Percentiles rank a stretch among this genome's conserved stretches.
Evolutionary conservation across 495 filamentous ascomycete genomes (phyloP).

Genomic region (Apiosordaria backusii): DNA sequence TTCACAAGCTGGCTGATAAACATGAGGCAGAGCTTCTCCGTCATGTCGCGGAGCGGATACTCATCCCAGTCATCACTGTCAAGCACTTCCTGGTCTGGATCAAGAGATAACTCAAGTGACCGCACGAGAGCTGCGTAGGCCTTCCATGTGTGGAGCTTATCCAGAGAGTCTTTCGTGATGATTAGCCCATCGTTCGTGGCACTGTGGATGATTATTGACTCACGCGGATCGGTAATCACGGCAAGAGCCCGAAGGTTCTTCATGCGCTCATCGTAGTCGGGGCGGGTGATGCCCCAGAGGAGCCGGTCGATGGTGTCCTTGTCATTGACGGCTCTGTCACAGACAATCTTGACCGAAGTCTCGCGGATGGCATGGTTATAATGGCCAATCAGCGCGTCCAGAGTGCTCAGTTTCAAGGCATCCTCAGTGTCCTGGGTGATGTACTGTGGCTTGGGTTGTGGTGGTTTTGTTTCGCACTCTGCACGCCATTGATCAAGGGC

Average conservation of each 20-base stretch:
- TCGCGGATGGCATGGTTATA: conserved; percentile 54
- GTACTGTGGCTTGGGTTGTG: conserved; percentile 53
- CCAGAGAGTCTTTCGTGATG: conserved; percentile 23
- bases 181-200: neutral
- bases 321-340: conserved; percentile 51
- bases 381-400: conserved; percentile 50
- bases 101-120: conserved; percentile 49
- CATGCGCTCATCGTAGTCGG: conserved; percentile 50
- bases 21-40: conserved; percentile 50
- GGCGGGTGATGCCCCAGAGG: conserved; percentile 49
- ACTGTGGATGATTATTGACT: conserved; percentile 8
- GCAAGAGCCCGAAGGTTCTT: conserved; percentile 46
- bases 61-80: conserved; percentile 49
- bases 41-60: conserved; percentile 49
- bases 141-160: conserved; percentile 38
- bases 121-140: conserved; percentile 51
- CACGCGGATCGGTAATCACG: conserved; percentile 31
- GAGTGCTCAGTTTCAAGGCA: conserved; percentile 44
- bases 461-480: conserved; percentile 44
- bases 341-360: conserved; percentile 49
- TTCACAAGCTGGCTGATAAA: conserved; percentile 44
- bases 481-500: conserved; percentile 46
- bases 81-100: conserved; percentile 47
- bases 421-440: conserved; percentile 61
- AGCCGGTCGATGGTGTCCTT: conserved; percentile 38